A percentile compares a stretch with the other conserved stretches of the same genome.
phyloP scores from a whole-genome alignment of 2,329 filamentous ascomycete genomes.

The Berkeleyomyces basicola region DNA sequence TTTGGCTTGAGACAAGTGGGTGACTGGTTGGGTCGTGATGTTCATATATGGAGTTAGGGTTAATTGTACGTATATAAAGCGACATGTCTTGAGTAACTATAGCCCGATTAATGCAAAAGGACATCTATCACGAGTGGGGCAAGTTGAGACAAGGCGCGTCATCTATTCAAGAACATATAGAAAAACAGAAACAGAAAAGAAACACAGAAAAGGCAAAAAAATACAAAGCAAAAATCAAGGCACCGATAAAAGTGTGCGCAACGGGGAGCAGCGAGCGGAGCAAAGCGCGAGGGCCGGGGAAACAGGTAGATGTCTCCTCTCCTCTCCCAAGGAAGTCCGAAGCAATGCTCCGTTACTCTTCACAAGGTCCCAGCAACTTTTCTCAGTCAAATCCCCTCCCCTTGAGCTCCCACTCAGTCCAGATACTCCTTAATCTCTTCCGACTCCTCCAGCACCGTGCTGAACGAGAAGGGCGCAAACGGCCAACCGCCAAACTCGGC shows the following conservation, averaged over 20 bases:
- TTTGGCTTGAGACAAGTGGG: background rate
- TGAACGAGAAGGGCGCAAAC: constrained; percentile 82
- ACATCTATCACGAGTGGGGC: background rate
- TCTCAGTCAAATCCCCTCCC: background rate
- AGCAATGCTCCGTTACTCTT: too few relatives aligned
- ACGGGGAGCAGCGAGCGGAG: background rate
- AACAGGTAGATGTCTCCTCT: too few relatives aligned
- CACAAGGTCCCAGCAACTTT: too few relatives aligned
- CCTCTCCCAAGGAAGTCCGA: too few relatives aligned
- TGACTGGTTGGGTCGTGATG: background rate
- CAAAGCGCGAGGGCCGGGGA: too few relatives aligned
- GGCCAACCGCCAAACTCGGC: constrained; percentile 79
- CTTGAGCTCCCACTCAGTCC: constrained; percentile 21
- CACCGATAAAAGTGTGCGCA: background rate
- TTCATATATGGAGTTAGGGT: background rate
- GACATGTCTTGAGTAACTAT: background rate
- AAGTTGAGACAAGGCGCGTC: background rate
- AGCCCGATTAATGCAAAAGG: background rate
- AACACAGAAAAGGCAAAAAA: constrained; percentile 3
- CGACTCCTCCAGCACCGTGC: constrained; percentile 69
- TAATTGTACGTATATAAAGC: background rate
- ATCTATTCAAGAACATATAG: constrained; percentile 1
- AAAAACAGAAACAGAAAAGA: background rate
- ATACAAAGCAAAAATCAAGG: constrained; percentile 9
- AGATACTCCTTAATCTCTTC: constrained; percentile 41